Evolutionary conservation across 1,284 basidiomycete species (phyloP), one percentile per base, ranked within the genome.

Genomic region (Limonomyces culmigenus): DNA sequence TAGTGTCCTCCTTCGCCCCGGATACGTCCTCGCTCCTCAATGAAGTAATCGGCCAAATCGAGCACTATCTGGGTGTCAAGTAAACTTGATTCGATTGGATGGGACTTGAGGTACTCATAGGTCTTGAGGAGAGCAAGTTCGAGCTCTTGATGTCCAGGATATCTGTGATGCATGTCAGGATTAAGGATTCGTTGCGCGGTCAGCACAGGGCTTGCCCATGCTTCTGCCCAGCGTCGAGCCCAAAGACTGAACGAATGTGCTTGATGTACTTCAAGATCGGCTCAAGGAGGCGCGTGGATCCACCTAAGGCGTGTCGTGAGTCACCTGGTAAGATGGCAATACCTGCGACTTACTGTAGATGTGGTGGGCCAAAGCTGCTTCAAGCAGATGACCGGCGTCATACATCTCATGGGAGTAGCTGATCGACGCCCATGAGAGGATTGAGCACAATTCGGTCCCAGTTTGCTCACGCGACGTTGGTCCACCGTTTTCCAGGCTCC

Each of bases 351-450:
- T 29, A 36, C 42, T 34, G 32, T 46, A 47, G 17, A 30, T 36
- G 23, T 46, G 31, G 33, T 47, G 46, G 3, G 46, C 46, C n/a
- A 47, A 20, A 11, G 42, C 46, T 8, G 46, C 46, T 35, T 47
- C 46, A 5, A 47, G 38, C 6, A 47, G 41, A 39, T 47, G 46
- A 5, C 46, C 46, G 8, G 46, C 46, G 35, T 43, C 42, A 30
- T 47, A 47, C 15, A 46, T 30, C 30, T 47, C 46, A 32, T 47
- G 46, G 15, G 44, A 43, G 45, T 45, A 47, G 11, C 46, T 47
- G 32, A 34, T 13, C 11, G 2, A 19, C 13, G 12, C 17, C 15
- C 19, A 20, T 14, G 25, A n/a, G 4, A 8, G 23, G 18, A 3
- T n/a, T 16, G 17, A 32, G 27, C 20, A 37, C 16, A 10, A 3